Base-by-base conservation (phyloP, 139 green algal genomes). In the Astrephomene gubernaculifera region DNA sequence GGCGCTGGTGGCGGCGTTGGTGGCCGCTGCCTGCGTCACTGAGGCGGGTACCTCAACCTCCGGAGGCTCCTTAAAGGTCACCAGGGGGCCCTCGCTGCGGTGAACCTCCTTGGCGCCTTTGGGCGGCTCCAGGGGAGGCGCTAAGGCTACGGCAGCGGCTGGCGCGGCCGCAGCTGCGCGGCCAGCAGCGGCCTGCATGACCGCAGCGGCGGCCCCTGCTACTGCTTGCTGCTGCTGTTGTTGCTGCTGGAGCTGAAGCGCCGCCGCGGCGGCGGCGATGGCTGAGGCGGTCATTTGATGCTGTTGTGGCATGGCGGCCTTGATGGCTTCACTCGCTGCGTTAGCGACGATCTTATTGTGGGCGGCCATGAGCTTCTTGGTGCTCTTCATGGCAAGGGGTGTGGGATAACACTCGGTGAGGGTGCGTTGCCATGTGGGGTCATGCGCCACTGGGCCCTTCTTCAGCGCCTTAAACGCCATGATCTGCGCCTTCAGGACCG, bases 401-500 rank as follows among this genome's bases (percentile, higher is more conserved):
- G 71, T 70, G n/a, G 69, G 69, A 44, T 53, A 65, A n/a, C 63
- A 82, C 43, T 49, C 33, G 0, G 39, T 24, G 19, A 86, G 39
- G 31, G 79, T 70, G 19, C 5, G 8, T 12, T 36, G 33, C 71
- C 78, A 84, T 35, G n/a, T 65, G 10, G 78, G 78, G 60, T 85
- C 75, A 38, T 70, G 39, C 7, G 49, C 45, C 12, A 67, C 86
- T 0, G 67, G 24, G 52, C 71, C 68, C 29, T 88, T 89, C 81
- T 92, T 93, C 14, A 93, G 71, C 9, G 67, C 65, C 33, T 90
- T 87, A 71, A 92, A 94, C 4, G 85, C 81, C 54, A 93, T 80
- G 73, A 94, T 94, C 81, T 94, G 91, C 21, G 90, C 60, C 33
- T 85, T 87, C 39, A 94, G 78, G 33, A 86, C 79, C 12, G 73